phyloP scores from a whole-genome alignment of 441 rosid species.

The Pelargonium myrrhifolium region DNA sequence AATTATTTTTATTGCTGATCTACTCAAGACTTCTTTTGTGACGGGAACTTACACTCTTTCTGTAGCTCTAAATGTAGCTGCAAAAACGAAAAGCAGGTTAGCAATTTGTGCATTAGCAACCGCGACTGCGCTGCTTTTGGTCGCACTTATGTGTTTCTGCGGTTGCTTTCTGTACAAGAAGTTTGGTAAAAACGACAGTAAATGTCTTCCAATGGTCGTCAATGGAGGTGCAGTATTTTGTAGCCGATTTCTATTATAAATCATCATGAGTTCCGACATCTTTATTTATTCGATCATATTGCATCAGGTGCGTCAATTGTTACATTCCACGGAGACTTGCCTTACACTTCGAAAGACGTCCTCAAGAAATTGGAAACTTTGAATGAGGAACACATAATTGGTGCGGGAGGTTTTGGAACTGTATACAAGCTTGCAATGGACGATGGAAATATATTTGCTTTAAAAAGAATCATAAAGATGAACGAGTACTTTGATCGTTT shows the following conservation, averaged over 20 bases:
- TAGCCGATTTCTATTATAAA: neutral
- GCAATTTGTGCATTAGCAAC: slow-evolving; percentile 93
- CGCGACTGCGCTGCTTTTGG: slow-evolving; percentile 86
- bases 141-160: slow-evolving; percentile 99
- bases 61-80: slow-evolving; percentile 56
- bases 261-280: slow-evolving; percentile 9
- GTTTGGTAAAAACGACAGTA: slow-evolving; percentile 75
- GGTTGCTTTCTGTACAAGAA: slow-evolving; percentile 96
- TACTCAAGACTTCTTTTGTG: slow-evolving; percentile 2
- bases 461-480: slow-evolving; percentile 79
- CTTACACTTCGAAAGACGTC: slow-evolving; percentile 89
- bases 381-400: slow-evolving; percentile 80
- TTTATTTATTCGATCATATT: slow-evolving; percentile 17
- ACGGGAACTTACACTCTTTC: slow-evolving; percentile 15
- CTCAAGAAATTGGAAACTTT: slow-evolving; percentile 76
- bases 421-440: slow-evolving; percentile 97
- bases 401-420: slow-evolving; percentile 90
- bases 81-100: slow-evolving; percentile 60
- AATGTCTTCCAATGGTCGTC: slow-evolving; percentile 78
- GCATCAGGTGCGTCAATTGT: slow-evolving; percentile 83
- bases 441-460: slow-evolving; percentile 85
- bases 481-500: slow-evolving; percentile 92
- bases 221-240: slow-evolving; percentile 54
- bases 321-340: slow-evolving; percentile 98
- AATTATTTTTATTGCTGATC: slow-evolving; percentile 8